Evolutionary conservation across 805 yeast genomes (phyloP), one percentile per base, ranked within the genome.

Genomic region (Kuraishia ogatae): DNA sequence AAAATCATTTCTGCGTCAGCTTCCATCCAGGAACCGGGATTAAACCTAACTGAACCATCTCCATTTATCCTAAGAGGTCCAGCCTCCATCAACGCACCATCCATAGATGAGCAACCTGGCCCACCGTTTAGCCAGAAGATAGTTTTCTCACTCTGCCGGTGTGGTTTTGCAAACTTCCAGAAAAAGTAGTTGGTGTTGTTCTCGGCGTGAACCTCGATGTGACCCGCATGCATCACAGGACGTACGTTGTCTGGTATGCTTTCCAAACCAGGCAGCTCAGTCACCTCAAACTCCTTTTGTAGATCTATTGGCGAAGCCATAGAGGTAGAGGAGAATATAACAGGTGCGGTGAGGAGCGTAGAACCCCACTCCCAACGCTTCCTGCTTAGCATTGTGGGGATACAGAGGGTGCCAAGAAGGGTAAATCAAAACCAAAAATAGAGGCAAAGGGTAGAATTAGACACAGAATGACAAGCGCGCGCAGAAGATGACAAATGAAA

Each of bases 31-130:
- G 94, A 79, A 0, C 96, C 97, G 1, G 74, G 64, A 68, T 89
- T 89, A 54, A 74, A 68, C 15, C 66, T 68, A 8, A 89, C 77
- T 53, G 75, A 66, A 15, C 60, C 58, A 8, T 78, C 64, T 0
- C 66, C 60, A 60, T 73, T 71, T 20, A 90, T 78, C 54, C 97
- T 75, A 50, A 90, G 80, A 0, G 99, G 98, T 0, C 99, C 99
- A 2, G 84, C 72, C 68, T 94, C 99, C 82, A 92, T 81, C 59
- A 94, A 66, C 0, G 96, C 97, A 17, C 99, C 99, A 70, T 94
- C 99, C 94, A 93, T 83, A 0, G 97, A 91, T 1, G 97, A 91
- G 68, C 99, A 94, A 0, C 99, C 99, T 0, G 99, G 99, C 0
- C 99, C 99, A 47, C 99, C 99, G 67, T 94, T 94, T 22, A 94